A percentile compares a stretch with the other conserved stretches of the same genome.
phyloP scores from a whole-genome alignment of 768 basidiomycete species.

The Boletus reticuloceps region DNA sequence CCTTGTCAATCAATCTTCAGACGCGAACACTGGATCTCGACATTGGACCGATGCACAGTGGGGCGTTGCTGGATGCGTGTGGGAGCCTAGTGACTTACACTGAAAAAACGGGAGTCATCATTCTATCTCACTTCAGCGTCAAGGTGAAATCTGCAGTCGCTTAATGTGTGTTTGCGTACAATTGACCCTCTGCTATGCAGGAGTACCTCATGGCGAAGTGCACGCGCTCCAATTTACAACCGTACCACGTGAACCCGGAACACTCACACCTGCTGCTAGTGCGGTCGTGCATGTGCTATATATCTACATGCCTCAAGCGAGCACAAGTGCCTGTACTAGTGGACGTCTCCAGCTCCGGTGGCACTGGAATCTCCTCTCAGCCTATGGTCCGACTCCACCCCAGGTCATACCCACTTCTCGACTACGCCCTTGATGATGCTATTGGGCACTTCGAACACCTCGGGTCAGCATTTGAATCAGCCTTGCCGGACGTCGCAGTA shows the following conservation, averaged over 20 bases:
- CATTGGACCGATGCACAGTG: conserved; percentile 1
- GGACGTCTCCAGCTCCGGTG: not conserved
- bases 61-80: conserved; percentile 4
- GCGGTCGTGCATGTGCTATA: conserved; percentile 3
- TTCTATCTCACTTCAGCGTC: conserved; percentile 3
- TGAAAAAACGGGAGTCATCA: not conserved
- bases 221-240: not conserved
- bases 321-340: not conserved
- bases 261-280: not conserved
- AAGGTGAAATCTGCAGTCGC: not conserved
- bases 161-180: not conserved
- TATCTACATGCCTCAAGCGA: not conserved
- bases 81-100: conserved; percentile 5
- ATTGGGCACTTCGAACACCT: not conserved
- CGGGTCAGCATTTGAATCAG: not conserved
- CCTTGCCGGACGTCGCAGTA: not conserved
- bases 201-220: not conserved
- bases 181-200: not conserved
- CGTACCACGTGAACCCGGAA: not conserved
- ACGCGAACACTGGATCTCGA: not conserved
- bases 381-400: not conserved
- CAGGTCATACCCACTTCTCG: not conserved
- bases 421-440: not conserved
- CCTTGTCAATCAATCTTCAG: not conserved
- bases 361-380: not conserved